These are phyloP conservation scores for Periglandula ipomoeae DNA, from an alignment of 2,329 filamentous ascomycete genomes.

Conservation along the genomic window DNA sequence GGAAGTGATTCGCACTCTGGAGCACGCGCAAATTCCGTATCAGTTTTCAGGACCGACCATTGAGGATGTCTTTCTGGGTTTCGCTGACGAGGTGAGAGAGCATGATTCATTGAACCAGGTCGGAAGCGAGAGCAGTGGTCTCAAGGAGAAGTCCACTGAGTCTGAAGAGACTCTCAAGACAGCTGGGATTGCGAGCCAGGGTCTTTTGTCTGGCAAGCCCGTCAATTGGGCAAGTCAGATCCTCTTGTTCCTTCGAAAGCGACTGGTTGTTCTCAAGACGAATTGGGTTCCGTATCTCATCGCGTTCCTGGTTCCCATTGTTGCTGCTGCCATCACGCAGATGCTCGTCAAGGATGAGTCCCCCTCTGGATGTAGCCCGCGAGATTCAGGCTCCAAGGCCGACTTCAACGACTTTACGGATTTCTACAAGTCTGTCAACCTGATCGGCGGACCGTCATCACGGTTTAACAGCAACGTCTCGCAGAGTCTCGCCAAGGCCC, in stretches of 20 bases:
- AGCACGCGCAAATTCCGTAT: slow-evolving; percentile 59
- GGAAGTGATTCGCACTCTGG: slow-evolving; percentile 59
- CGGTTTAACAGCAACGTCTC: slow-evolving; percentile 8
- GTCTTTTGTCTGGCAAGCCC: slow-evolving; percentile 56
- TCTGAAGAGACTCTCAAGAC: slow-evolving; percentile 25
- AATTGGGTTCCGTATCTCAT: slow-evolving; percentile 70
- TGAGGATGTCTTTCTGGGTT: slow-evolving; percentile 82
- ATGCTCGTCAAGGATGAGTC: slow-evolving; percentile 57
- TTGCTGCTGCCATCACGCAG: slow-evolving; percentile 72
- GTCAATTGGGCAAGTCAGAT: slow-evolving; percentile 64
- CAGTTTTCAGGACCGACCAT: slow-evolving; percentile 83
- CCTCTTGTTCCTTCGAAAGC: slow-evolving; percentile 67
- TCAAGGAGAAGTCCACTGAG: slow-evolving; percentile 15
- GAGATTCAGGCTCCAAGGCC: slow-evolving; percentile 31
- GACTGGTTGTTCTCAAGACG: slow-evolving; percentile 64
- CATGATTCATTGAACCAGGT: slow-evolving; percentile 43
- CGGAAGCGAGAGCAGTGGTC: slow-evolving; percentile 16
- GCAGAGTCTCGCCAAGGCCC: slow-evolving; percentile 8
- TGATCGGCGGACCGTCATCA: slow-evolving; percentile 17
- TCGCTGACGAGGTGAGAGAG: slow-evolving; percentile 59
- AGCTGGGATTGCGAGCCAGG: slow-evolving; percentile 14
- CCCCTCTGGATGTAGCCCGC: slow-evolving; percentile 42
- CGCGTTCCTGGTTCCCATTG: slow-evolving; percentile 68
- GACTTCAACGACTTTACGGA: slow-evolving; percentile 10
- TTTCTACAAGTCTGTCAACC: slow-evolving; percentile 11